Percentiles rank a stretch among this genome's conserved stretches.
Conservation (phyloP, 1,284 basidiomycete species). For the Boletus hoseneyae region DNA sequence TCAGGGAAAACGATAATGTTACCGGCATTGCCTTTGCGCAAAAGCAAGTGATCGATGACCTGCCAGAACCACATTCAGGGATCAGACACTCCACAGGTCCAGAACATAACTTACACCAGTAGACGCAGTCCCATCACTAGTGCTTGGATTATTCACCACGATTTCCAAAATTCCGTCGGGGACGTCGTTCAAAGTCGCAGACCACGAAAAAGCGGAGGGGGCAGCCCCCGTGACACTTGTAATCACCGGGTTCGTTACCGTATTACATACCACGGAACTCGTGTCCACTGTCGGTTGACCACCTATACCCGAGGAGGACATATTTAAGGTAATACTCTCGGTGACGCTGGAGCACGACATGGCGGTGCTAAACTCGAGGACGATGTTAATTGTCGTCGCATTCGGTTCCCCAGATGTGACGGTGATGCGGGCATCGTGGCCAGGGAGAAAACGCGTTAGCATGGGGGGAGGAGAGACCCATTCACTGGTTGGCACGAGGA, state of each 20-base stretch:
- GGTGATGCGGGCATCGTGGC: constrained; percentile 76
- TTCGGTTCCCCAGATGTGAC: constrained; percentile 48
- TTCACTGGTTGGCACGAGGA: constrained; percentile 62
- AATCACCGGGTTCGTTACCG: constrained; percentile 44
- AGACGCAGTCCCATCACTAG: constrained; percentile 41
- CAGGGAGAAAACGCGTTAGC: constrained; percentile 76
- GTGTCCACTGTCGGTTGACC: constrained; percentile 47
- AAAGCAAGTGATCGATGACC: constrained; percentile 68
- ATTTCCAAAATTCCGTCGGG: constrained; percentile 81
- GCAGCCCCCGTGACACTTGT: constrained; percentile 51
- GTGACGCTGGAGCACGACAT: constrained; percentile 77
- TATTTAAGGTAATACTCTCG: constrained; percentile 56
- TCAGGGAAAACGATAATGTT: constrained; percentile 84
- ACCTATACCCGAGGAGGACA: constrained; percentile 68
- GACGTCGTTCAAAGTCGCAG: constrained; percentile 66
- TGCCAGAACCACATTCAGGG: constrained; percentile 28
- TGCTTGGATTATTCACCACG: constrained; percentile 55
- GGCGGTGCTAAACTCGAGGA: constrained; percentile 70
- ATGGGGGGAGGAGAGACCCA: constrained; percentile 72
- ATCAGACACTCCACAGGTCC: neutral
- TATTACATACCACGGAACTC: constrained; percentile 45
- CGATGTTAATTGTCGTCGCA: constrained; percentile 61
- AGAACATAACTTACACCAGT: constrained; percentile 48
- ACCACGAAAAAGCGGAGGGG: constrained; percentile 67
- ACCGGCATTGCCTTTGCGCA: constrained; percentile 70